phyloP scores from a whole-genome alignment of 1,284 basidiomycete species.

The Fistulinella cinereoalba region DNA sequence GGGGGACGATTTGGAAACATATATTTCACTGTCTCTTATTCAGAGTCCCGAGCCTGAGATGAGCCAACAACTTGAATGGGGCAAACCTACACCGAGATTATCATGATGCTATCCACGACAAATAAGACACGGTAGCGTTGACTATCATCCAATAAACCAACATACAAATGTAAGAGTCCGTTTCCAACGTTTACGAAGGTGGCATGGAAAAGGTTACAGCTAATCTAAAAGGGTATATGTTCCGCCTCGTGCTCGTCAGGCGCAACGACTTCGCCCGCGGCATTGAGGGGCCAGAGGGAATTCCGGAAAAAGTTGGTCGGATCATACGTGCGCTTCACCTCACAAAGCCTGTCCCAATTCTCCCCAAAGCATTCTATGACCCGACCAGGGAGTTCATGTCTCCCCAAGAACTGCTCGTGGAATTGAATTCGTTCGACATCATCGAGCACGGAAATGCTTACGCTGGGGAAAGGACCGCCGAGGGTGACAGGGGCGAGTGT shows the following conservation, averaged over 20 bases:
- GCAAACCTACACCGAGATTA: too few species aligned
- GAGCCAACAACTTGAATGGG: too few species aligned
- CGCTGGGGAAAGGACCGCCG: constrained; percentile 81
- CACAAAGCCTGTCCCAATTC: constrained; percentile 67
- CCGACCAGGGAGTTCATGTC: constrained; percentile 60
- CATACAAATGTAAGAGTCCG: too few species aligned
- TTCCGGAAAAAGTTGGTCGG: constrained; percentile 71
- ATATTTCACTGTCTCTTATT: too few species aligned
- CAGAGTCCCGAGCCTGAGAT: too few species aligned
- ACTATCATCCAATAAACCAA: too few species aligned
- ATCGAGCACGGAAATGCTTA: constrained; percentile 42
- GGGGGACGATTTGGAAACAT: too few species aligned
- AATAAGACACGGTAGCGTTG: too few species aligned
- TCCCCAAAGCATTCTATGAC: constrained; percentile 67
- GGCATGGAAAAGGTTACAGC: too few species aligned
- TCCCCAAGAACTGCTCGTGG: constrained; percentile 67
- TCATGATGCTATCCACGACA: too few species aligned
- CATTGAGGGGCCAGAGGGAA: constrained; percentile 72
- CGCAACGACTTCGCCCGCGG: constrained; percentile 46
- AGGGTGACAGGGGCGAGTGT: constrained; percentile 66
- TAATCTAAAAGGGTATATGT: constrained; percentile 42
- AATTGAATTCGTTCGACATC: constrained; percentile 17
- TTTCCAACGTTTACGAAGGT: too few species aligned
- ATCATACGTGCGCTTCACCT: constrained; percentile 74
- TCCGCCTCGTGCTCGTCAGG: constrained; percentile 54